Percentiles rank a stretch among this genome's conserved stretches.
phyloP scores from a whole-genome alignment of 352 stramenopile genomes.

The Halophytophthora batemanensis region DNA sequence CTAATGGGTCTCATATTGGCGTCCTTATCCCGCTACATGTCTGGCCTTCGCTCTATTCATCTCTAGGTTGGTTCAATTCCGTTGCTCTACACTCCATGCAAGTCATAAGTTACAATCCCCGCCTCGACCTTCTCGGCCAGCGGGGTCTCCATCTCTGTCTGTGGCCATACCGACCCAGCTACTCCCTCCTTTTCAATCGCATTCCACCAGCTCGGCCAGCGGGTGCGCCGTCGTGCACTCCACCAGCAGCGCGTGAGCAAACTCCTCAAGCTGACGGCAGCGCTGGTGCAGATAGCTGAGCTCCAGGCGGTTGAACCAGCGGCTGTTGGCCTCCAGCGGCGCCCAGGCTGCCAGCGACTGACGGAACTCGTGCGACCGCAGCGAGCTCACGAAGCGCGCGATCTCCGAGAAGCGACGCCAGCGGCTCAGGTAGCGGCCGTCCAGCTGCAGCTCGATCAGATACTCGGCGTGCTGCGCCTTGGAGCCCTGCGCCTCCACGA shows the following conservation, averaged over 20 bases:
- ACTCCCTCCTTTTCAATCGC: conserved; percentile 30
- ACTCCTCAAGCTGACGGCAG: conserved; percentile 75
- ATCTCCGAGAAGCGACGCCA: conserved; percentile 80
- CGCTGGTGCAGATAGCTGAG: conserved; percentile 78
- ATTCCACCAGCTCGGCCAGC: conserved; percentile 68
- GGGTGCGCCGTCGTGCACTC: conserved; percentile 71
- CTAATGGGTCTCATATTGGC: too few species aligned
- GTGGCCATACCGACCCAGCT: too few species aligned
- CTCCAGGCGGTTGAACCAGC: conserved; percentile 84
- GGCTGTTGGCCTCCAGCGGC: conserved; percentile 49
- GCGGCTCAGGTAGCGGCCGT: conserved; percentile 65
- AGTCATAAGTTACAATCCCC: too few species aligned
- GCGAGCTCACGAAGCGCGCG: conserved; percentile 52
- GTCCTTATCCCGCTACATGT: too few species aligned
- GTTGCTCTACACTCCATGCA: too few species aligned
- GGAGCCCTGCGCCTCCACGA: conserved; percentile 50
- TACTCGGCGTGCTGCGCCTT: conserved; percentile 76
- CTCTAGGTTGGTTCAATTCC: too few species aligned
- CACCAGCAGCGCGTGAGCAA: conserved; percentile 68
- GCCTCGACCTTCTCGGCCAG: too few species aligned
- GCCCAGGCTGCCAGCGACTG: conserved; percentile 56
- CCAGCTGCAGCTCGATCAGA: conserved; percentile 72
- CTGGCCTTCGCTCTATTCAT: too few species aligned
- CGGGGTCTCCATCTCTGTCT: too few species aligned
- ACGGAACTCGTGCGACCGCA: conserved; percentile 54